Base-by-base conservation (phyloP, 331 rosid genomes). In the Telfairia occidentalis region DNA sequence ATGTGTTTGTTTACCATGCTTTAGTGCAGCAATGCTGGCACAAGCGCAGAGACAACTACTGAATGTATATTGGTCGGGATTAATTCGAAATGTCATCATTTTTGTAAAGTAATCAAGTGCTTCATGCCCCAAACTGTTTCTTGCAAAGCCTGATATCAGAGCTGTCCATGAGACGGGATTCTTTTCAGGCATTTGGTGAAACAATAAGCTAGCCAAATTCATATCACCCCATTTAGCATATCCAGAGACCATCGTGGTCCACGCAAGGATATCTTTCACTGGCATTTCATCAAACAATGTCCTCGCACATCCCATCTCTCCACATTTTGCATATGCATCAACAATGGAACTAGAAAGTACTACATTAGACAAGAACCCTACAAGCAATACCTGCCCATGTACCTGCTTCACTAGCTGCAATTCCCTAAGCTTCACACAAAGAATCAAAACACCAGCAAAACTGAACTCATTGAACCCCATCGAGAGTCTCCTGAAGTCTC, bases 21-120 rank as follows among this genome's bases (percentile, higher is more conserved):
- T 85, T 28, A 90, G 72, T 13, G 92, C 85, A 82, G 88, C 85
- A 77, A 87, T 74, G 69, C 66, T 65, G n/a, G 95, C 92, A 73
- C 96, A 92, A 60, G 97, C 96, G 71, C 83, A 83, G 72, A 92
- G 84, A 74, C 95, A 88, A 82, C 89, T 88, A 77, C 94, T 90
- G 64, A 84, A 85, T 18, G 96, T 92, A 84, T 78, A 90, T 76
- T 92, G 92, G 79, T 92, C 96, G 19, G 87, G 96, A 69, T 69
- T 84, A 72, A 85, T 77, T 65, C 9, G 83, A 72, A 76, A 78
- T 37, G 15, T 9, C 58, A 85, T 82, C 97, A 92, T 92, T 80
- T 84, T 58, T 21, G 77, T 64, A 32, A 90, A 90, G 81, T 88
- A 75, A 29, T 82, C 79, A 55, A 92, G 92, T 18, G 94, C 96